These are phyloP conservation scores for Colletotrichum salicis DNA, from an alignment of 2,329 filamentous ascomycete species.

Conservation along the genomic window DNA sequence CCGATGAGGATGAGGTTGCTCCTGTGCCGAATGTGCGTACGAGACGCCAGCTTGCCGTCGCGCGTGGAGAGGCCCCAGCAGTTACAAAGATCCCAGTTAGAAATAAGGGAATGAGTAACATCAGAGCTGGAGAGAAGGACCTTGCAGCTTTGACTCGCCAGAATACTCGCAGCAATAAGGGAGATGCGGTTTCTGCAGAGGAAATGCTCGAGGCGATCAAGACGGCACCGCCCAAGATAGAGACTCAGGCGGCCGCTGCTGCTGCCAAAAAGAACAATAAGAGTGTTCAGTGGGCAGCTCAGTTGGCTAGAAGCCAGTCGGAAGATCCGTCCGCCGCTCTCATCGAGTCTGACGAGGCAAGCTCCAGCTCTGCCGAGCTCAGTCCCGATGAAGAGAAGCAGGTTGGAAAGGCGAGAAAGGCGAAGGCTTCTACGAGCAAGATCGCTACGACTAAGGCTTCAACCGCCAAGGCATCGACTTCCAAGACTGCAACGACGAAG, in stretches of 20 bases:
- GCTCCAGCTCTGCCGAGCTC: background rate
- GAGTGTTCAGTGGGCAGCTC: constrained; percentile 24
- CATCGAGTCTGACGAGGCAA: background rate
- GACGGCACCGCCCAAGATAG: background rate
- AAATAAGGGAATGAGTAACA: constrained; percentile 19
- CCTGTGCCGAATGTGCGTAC: constrained; percentile 19
- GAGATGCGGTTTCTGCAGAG: constrained; percentile 45
- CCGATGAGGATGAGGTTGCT: background rate
- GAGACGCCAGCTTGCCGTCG: constrained; percentile 29
- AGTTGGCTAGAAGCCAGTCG: constrained; percentile 23
- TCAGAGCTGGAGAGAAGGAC: constrained; percentile 52
- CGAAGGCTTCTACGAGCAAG: background rate
- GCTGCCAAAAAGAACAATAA: constrained; percentile 16
- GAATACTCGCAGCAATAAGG: constrained; percentile 60
- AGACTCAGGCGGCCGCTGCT: background rate
- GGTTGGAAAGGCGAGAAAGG: constrained; percentile 18
- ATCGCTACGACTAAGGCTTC: background rate
- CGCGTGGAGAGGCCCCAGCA: constrained; percentile 20
- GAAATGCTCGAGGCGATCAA: constrained; percentile 43
- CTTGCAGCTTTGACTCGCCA: constrained; percentile 52
- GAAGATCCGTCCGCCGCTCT: background rate
- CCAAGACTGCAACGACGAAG: background rate
- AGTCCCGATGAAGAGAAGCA: constrained; percentile 20
- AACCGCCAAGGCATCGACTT: background rate
- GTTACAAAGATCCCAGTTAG: constrained; percentile 26